A percentile compares a stretch with the other conserved stretches of the same genome.
Evolutionary conservation across 352 stramenopile genomes (phyloP).

Genomic region (Pythium biforme): DNA sequence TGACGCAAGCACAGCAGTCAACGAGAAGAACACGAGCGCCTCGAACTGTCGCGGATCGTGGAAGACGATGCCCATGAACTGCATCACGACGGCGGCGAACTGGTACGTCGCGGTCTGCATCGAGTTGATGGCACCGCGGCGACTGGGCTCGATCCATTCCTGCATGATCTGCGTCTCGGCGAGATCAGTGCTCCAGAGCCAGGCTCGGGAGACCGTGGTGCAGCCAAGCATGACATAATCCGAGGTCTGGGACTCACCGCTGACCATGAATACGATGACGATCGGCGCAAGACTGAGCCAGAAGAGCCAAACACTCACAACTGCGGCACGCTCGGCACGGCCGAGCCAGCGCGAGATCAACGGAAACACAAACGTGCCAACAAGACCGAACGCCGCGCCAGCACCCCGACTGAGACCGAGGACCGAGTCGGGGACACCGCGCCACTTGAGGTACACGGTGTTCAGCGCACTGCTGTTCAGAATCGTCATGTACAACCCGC

Average conservation of each 20-base stretch:
- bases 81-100: constrained; percentile 26
- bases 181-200: constrained; percentile 29
- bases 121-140: constrained; percentile 27
- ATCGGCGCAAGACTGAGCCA: constrained; percentile 25
- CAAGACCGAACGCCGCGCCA: constrained; percentile 18
- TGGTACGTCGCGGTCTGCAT: constrained; percentile 30
- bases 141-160: constrained; percentile 27
- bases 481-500: constrained; percentile 29
- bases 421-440: constrained; percentile 25
- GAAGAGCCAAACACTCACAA: constrained; percentile 28
- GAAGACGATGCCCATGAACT: constrained; percentile 32
- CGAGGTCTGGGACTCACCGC: constrained; percentile 22
- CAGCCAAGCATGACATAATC: constrained; percentile 28
- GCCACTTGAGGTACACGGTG: constrained; percentile 31
- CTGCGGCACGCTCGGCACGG: constrained; percentile 19
- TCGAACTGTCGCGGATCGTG: constrained; percentile 28
- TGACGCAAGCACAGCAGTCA: constrained; percentile 17
- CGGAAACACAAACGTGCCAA: constrained; percentile 28
- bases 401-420: constrained; percentile 21
- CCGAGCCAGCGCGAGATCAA: constrained; percentile 19
- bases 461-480: constrained; percentile 25
- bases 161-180: constrained; percentile 32
- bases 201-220: constrained; percentile 21
- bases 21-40: constrained; percentile 24
- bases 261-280: constrained; percentile 15